A percentile compares a stretch with the other conserved stretches of the same genome.
phyloP scores from a whole-genome alignment of 2,329 filamentous ascomycete genomes.

The Colletotrichum karsti region DNA sequence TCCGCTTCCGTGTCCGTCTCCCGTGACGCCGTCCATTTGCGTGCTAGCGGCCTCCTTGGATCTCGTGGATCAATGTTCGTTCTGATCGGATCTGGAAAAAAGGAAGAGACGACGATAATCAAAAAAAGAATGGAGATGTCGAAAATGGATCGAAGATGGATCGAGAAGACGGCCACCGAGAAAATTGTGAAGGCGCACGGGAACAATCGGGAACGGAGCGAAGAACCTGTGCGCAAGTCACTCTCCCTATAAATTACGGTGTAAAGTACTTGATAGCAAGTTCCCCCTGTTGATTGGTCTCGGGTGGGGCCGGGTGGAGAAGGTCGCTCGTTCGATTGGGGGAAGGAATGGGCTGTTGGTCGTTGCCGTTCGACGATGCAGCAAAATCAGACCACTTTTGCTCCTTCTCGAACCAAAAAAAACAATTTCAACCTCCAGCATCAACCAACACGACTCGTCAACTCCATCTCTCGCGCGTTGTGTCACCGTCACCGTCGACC shows the following conservation, averaged over 20 bases:
- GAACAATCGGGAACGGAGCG: slow-evolving; percentile 4
- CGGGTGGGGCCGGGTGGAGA: neutral
- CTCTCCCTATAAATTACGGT: neutral
- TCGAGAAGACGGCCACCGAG: slow-evolving; percentile 18
- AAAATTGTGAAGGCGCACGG: slow-evolving; percentile 12
- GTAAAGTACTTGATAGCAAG: neutral
- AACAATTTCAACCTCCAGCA: too few relatives aligned
- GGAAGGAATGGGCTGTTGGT: slow-evolving; percentile 5
- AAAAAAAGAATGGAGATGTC: slow-evolving; percentile 11
- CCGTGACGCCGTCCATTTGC: neutral
- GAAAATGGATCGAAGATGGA: slow-evolving; percentile 12
- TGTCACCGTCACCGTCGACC: neutral
- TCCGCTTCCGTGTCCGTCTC: too few relatives aligned
- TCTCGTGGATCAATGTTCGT: neutral
- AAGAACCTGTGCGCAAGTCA: neutral
- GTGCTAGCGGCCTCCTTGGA: neutral
- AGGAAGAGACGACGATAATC: neutral
- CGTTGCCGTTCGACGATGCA: slow-evolving; percentile 23
- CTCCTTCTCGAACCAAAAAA: slow-evolving; percentile 2
- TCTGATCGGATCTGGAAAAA: too few relatives aligned
- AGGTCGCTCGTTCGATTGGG: slow-evolving; percentile 20
- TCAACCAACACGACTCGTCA: neutral
- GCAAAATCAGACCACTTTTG: slow-evolving; percentile 22
- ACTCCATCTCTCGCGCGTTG: neutral
- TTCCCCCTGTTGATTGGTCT: neutral